Evolutionary conservation across 1,139 yeast species (phyloP).

Genomic region (Wickerhamomyces sp.): DNA sequence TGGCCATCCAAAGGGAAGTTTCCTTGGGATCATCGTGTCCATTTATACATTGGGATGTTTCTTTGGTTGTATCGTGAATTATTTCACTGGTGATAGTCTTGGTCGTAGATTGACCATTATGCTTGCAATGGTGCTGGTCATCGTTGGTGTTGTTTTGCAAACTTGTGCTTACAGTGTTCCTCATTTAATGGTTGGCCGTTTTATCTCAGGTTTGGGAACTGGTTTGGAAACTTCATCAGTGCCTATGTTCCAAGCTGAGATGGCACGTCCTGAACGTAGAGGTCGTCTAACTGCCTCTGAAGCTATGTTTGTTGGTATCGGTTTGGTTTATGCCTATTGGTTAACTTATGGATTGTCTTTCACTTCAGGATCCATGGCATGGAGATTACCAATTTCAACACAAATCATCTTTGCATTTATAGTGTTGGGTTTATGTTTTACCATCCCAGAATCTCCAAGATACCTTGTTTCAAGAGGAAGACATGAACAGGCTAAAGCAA

Average conservation of each 20-base stretch:
- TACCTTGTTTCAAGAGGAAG: constrained; percentile 57
- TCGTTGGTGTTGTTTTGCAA: constrained; percentile 62
- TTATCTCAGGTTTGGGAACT: constrained; percentile 74
- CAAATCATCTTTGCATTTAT: constrained; percentile 37
- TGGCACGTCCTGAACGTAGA: constrained; percentile 66
- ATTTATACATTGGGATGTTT: constrained; percentile 77
- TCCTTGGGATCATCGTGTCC: constrained; percentile 62
- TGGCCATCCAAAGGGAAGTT: constrained; percentile 8
- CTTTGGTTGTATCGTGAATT: constrained; percentile 65
- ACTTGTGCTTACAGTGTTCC: constrained; percentile 56
- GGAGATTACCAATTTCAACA: constrained; percentile 44
- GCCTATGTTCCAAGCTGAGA: constrained; percentile 60
- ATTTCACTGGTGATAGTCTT: constrained; percentile 54
- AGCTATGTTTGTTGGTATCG: constrained; percentile 68
- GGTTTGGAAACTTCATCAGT: constrained; percentile 77
- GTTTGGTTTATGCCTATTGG: constrained; percentile 43
- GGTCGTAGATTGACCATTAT: constrained; percentile 69
- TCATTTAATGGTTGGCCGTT: constrained; percentile 71
- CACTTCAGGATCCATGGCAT: constrained; percentile 45
- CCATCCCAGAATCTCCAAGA: constrained; percentile 72
- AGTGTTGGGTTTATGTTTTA: constrained; percentile 20
- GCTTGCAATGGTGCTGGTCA: constrained; percentile 53
- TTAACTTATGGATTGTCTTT: constrained; percentile 53
- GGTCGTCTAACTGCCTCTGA: constrained; percentile 68
- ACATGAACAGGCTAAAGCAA: constrained; percentile 43